Conservation (phyloP, 1,139 yeast species). For the Sugiyamaella japonica region DNA sequence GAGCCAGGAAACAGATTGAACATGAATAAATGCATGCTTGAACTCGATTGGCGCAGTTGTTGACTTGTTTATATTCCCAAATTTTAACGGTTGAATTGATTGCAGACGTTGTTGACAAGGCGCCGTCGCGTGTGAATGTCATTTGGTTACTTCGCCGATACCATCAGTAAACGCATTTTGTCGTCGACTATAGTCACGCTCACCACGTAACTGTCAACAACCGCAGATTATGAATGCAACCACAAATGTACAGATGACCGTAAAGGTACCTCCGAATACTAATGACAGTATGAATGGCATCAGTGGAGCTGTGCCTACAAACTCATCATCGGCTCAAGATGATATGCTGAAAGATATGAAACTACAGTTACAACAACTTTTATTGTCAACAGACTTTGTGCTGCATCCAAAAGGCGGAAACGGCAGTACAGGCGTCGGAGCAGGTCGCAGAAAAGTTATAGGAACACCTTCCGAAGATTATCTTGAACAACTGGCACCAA, state of each 20-base stretch:
- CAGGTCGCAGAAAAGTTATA: constrained; percentile 10
- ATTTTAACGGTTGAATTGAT: no score
- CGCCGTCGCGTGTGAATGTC: no score
- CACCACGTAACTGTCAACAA: background rate
- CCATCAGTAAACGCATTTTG: no score
- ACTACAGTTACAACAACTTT: constrained; percentile 36
- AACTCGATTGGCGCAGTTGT: no score
- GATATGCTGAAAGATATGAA: constrained; percentile 28
- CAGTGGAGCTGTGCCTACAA: background rate
- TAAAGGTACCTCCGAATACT: background rate
- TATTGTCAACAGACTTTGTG: constrained; percentile 35
- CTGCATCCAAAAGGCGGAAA: constrained; percentile 26
- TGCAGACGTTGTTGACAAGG: no score
- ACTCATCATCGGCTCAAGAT: constrained; percentile 5
- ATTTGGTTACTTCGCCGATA: no score
- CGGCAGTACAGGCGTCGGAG: constrained; percentile 3
- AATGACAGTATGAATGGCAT: constrained; percentile 1
- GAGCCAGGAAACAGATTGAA: no score
- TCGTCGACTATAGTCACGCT: background rate
- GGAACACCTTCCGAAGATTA: constrained; percentile 58
- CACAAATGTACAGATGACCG: background rate
- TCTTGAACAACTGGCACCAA: constrained; percentile 76
- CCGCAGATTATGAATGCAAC: background rate
- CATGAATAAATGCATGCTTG: no score
- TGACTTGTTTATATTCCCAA: no score